A percentile compares a stretch with the other conserved stretches of the same genome.
phyloP scores from a whole-genome alignment of 2,329 filamentous ascomycete genomes.

The Fusarium sp. region DNA sequence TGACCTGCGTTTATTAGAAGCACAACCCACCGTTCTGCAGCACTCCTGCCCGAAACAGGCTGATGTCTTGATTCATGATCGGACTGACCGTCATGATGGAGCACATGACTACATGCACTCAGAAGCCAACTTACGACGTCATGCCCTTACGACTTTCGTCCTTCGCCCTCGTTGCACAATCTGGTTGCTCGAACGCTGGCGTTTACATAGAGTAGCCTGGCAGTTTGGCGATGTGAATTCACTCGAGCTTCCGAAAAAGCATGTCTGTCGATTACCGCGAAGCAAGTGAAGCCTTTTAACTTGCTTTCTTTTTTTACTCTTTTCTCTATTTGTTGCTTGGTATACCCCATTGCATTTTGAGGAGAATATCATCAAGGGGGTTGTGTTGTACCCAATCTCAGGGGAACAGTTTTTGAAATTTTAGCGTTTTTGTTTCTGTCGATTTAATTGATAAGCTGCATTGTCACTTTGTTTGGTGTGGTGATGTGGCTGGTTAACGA shows the following conservation, averaged over 20 bases:
- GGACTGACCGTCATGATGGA: slow-evolving; percentile 2
- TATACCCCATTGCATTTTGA: slow-evolving; percentile 43
- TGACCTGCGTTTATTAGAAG: not conserved
- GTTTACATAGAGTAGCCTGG: slow-evolving; percentile 20
- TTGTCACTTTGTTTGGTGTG: slow-evolving; percentile 17
- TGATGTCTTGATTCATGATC: not conserved
- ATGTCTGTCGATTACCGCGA: slow-evolving; percentile 9
- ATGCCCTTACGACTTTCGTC: slow-evolving; percentile 49
- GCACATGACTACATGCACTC: slow-evolving; percentile 29
- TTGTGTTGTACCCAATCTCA: slow-evolving; percentile 16
- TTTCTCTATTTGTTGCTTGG: slow-evolving; percentile 38
- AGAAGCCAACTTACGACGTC: slow-evolving; percentile 48
- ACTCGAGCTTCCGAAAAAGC: slow-evolving; percentile 11
- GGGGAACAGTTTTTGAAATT: slow-evolving; percentile 19
- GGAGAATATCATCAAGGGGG: slow-evolving; percentile 28
- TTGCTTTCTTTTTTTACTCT: not conserved
- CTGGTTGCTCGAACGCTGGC: slow-evolving; percentile 31
- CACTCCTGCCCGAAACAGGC: not conserved
- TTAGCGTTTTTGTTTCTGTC: slow-evolving; percentile 31
- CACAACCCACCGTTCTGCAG: not conserved
- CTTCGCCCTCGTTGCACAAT: slow-evolving; percentile 26
- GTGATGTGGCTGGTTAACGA: not conserved
- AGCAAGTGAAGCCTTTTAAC: slow-evolving; percentile 21
- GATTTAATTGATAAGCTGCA: slow-evolving; percentile 14
- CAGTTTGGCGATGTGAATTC: slow-evolving; percentile 18